Evolutionary conservation across 1,284 basidiomycete genomes (phyloP).

Genomic region (Sanghuangporus sanghuang): DNA sequence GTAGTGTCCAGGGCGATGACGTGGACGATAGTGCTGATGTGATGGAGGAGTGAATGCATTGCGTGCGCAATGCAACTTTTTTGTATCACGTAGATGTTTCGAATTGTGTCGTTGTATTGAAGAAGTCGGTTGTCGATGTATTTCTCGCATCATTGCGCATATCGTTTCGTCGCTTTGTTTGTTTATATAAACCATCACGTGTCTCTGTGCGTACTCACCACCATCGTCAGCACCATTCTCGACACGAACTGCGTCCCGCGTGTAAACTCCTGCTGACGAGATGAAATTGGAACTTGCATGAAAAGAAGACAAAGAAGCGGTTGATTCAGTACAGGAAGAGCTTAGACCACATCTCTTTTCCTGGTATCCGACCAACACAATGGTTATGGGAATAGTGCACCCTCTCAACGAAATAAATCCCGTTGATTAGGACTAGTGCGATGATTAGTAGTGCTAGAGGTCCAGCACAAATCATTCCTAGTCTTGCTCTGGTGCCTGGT

Average conservation of each 20-base stretch:
- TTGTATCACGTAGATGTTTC: neutral
- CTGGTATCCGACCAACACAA: neutral
- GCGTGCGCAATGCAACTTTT: neutral
- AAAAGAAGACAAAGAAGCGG: neutral
- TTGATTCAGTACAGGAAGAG: neutral
- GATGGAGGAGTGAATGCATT: conserved; percentile 21
- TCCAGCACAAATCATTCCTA: too few relatives aligned
- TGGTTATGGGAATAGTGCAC: neutral
- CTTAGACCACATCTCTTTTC: neutral
- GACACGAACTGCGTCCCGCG: too few relatives aligned
- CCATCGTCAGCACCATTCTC: too few relatives aligned
- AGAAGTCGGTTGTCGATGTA: too few relatives aligned
- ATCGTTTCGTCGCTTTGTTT: too few relatives aligned
- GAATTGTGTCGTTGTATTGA: neutral
- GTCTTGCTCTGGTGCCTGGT: too few relatives aligned
- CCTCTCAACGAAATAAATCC: too few relatives aligned
- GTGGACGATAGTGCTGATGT: conserved; percentile 16
- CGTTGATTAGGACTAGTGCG: neutral
- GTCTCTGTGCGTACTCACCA: too few relatives aligned
- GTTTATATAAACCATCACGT: too few relatives aligned
- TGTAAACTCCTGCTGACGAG: too few relatives aligned
- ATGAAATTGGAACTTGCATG: neutral
- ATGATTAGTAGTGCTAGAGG: neutral
- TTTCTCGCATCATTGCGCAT: too few relatives aligned
- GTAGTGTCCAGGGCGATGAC: neutral